Evolutionary conservation across 345 rosid species (phyloP).

Genomic region (Alliaria petiolata): DNA sequence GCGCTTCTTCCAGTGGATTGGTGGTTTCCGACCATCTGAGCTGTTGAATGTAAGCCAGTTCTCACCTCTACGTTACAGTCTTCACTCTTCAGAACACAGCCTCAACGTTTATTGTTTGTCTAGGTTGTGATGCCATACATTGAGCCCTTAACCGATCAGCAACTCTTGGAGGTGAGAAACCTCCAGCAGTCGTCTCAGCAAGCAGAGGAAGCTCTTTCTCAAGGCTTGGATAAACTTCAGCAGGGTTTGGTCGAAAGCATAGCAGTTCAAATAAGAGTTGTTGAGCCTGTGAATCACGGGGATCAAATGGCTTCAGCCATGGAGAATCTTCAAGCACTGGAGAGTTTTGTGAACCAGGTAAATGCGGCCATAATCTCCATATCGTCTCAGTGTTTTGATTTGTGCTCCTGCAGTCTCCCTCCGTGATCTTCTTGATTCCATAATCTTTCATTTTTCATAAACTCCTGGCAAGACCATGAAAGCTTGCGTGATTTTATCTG

Average conservation of each 20-base stretch:
- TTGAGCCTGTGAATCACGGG: slow-evolving; percentile 34
- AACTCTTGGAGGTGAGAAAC: slow-evolving; percentile 44
- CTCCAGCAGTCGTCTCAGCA: slow-evolving; percentile 85
- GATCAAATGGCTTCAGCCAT: slow-evolving; percentile 54
- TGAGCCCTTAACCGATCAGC: slow-evolving; percentile 78
- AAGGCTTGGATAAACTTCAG: slow-evolving; percentile 73
- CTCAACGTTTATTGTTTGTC: background rate
- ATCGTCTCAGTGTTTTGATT: background rate
- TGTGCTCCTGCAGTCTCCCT: background rate
- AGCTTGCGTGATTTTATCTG: background rate
- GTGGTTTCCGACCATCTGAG: slow-evolving; percentile 93
- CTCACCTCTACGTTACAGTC: background rate
- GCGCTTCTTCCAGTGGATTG: slow-evolving; percentile 86
- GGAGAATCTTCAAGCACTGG: slow-evolving; percentile 67
- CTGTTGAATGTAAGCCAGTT: slow-evolving; percentile 54
- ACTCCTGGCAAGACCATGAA: background rate
- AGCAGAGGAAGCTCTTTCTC: slow-evolving; percentile 89
- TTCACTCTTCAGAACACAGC: background rate
- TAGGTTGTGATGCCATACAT: slow-evolving; percentile 77
- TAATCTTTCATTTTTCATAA: background rate
- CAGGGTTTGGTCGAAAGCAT: slow-evolving; percentile 57
- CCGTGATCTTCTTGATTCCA: background rate
- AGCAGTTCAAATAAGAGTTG: slow-evolving; percentile 32
- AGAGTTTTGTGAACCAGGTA: slow-evolving; percentile 87
- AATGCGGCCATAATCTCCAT: background rate